Evolutionary conservation across 2,329 filamentous ascomycete genomes (phyloP), one percentile per base, ranked within the genome.

Genomic region (Aspergillus cejpii): DNA sequence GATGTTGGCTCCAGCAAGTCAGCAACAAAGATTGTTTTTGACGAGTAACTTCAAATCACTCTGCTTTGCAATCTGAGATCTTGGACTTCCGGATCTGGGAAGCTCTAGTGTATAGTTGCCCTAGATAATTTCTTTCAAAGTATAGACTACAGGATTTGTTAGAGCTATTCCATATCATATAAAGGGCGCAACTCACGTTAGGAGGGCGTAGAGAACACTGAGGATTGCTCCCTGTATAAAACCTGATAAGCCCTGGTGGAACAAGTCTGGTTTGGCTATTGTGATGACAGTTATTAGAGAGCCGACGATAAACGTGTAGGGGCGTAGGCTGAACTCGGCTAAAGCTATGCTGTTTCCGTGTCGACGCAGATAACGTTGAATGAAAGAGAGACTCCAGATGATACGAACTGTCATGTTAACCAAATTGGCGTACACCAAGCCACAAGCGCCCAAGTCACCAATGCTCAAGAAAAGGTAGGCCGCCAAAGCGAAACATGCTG

Each of bases 1-100:
- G 88, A 96, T 58, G 82, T 87, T 6, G 85, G 87, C 58, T 83
- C 83, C 66, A 87, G 79, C 65, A 85, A 91, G 70, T 84, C 86
- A 67, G 83, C 87, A 21, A 92, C 85, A 45, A 96, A 95, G 76
- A 94, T 96, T 64, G 90, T 81, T 37, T 96, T 96, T 72, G 88
- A 94, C 61, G 68, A 73, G 51, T 71, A 50, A 61, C 40, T 48
- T 37, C 43, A 17, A 33, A 43, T 49, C 26, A 60, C 50, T 55
- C 47, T 17, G 43, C 44, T 39, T 62, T 62, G 33, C 26, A 39
- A 17, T 37, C 44, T 41, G 48, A 51, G 8, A 40, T 45, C 45
- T 42, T 52, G 11, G 48, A 47, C 36, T 41, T 53, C 20, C 56
- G 21, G 12, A 54, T 49, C 31, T 55, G 40, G 41, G 47, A 50